Evolutionary conservation across 176 grass and related monocot species (phyloP), one percentile per base, ranked within the genome.

Genomic region (Phyllostachys edulis): DNA sequence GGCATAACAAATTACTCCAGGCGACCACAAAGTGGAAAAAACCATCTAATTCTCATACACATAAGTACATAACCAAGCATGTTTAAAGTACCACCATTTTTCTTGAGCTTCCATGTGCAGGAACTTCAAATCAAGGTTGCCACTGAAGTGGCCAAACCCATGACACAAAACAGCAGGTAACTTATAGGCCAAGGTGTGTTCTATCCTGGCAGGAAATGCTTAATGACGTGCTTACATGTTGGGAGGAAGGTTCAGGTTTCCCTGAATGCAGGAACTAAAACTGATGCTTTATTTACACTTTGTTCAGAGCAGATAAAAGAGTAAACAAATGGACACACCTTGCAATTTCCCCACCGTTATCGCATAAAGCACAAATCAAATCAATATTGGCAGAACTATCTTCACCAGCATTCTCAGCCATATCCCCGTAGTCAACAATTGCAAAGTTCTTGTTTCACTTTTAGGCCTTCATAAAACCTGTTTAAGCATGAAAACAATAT

Each of bases 291-390:
- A 9, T 44, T 63, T 63, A 32, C 11, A 67, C 29, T 73, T 39
- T 27, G 6, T 79, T 55, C 46, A 44, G 32, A 72, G 12, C 56
- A 82, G 46, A 59, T 41, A 64, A 78, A 74, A 73, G 54, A 86
- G 37, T 26, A 54, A 49, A 76, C 3, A 57, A 60, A 36, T 54
- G 29, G 42, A 29, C 5, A 6, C 62, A 94, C 92, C 81, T 85
- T 47, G 85, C 59, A 75, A 94, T 85, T 74, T 91, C 84, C 71
- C 92, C 92, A 72, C 92, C 89, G 44, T 94, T 87, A 44, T 94
- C 92, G 63, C 92, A 94, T 12, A 94, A 82, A 12, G 87, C 77
- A 89, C 92, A 94, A 64, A 91, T 75, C 16, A 86, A 77, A 85
- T 89, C 87, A 75, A 71, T 59, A 77, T 56, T 71, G 1, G 71